Conservation (phyloP, 768 basidiomycete species). For the Rhizopogon rudus region DNA sequence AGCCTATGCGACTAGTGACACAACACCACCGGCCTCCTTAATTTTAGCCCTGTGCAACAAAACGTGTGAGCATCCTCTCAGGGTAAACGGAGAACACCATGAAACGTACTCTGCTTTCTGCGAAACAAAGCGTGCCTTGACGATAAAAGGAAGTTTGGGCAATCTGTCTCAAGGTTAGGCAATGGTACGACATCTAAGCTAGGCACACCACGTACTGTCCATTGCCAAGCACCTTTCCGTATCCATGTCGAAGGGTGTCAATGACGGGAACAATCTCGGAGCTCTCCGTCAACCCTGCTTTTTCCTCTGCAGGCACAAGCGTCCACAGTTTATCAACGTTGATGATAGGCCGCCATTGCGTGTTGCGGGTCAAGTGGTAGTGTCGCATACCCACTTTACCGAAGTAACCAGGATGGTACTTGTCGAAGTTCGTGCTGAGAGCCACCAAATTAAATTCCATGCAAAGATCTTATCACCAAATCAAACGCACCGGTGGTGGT, state of each 20-base stretch:
- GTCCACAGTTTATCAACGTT: constrained; percentile 98
- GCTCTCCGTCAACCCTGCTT: constrained; percentile 63
- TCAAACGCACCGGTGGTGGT: constrained; percentile 88
- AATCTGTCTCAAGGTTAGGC: constrained; percentile 41
- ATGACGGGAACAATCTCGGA: constrained; percentile 93
- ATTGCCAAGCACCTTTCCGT: constrained; percentile 94
- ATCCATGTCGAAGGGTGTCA: constrained; percentile 79
- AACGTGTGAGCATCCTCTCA: constrained; percentile 19
- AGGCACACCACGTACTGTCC: constrained; percentile 57
- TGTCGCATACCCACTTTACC: constrained; percentile 99
- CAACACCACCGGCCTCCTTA: constrained; percentile 93
- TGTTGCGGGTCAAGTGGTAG: constrained; percentile 93
- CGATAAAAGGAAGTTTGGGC: constrained; percentile 90
- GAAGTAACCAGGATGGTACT: constrained; percentile 99
- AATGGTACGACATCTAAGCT: neutral
- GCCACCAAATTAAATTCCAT: neutral
- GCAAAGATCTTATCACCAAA: neutral
- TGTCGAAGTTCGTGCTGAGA: constrained; percentile 89
- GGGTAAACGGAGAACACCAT: constrained; percentile 8
- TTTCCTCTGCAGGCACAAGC: constrained; percentile 83
- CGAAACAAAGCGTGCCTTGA: constrained; percentile 96
- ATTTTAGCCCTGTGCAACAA: constrained; percentile 56
- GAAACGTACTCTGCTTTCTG: constrained; percentile 66
- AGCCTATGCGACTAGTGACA: constrained; percentile 80
- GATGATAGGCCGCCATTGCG: constrained; percentile 91